phyloP scores from a whole-genome alignment of 2,329 filamentous ascomycete genomes.

The Monilinia fructigena region DNA sequence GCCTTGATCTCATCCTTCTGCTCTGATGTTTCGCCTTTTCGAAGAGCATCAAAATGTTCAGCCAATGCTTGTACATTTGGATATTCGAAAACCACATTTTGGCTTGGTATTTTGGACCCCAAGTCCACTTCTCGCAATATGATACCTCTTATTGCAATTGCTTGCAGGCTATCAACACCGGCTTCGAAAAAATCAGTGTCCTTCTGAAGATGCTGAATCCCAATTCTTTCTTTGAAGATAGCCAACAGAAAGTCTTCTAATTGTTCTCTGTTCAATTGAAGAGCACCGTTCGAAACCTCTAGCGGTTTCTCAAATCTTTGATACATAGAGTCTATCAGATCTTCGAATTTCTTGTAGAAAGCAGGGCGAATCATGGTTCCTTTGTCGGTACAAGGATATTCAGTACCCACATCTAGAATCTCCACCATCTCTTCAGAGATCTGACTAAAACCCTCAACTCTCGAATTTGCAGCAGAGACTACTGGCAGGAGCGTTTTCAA shows the following conservation, averaged over 20 bases:
- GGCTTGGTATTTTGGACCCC: conserved; percentile 46
- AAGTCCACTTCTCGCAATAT: conserved; percentile 54
- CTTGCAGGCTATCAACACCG: conserved; percentile 59
- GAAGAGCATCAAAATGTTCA: conserved; percentile 46
- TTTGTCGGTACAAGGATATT: conserved; percentile 53
- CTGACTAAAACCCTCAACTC: conserved; percentile 52
- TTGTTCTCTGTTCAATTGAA: conserved; percentile 12
- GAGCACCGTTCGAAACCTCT: neutral
- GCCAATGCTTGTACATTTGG: conserved; percentile 51
- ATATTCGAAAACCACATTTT: conserved; percentile 60
- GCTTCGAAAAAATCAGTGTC: conserved; percentile 57
- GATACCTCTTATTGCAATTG: conserved; percentile 52
- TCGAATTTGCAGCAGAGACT: conserved; percentile 51
- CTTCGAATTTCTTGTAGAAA: conserved; percentile 47
- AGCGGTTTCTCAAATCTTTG: conserved; percentile 23
- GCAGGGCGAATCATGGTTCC: conserved; percentile 53
- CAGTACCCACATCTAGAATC: conserved; percentile 45
- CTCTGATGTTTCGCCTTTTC: conserved; percentile 40
- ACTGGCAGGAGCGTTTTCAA: conserved; percentile 51
- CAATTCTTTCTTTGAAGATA: conserved; percentile 21
- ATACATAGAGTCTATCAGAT: conserved; percentile 46
- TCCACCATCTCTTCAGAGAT: conserved; percentile 54
- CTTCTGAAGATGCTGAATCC: conserved; percentile 26
- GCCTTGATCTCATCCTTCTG: conserved; percentile 40
- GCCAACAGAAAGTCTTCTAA: conserved; percentile 23